These are phyloP conservation scores for Coemansia sp. DNA, from an alignment of 192 early-diverging fungal species.

Conservation along the genomic window DNA sequence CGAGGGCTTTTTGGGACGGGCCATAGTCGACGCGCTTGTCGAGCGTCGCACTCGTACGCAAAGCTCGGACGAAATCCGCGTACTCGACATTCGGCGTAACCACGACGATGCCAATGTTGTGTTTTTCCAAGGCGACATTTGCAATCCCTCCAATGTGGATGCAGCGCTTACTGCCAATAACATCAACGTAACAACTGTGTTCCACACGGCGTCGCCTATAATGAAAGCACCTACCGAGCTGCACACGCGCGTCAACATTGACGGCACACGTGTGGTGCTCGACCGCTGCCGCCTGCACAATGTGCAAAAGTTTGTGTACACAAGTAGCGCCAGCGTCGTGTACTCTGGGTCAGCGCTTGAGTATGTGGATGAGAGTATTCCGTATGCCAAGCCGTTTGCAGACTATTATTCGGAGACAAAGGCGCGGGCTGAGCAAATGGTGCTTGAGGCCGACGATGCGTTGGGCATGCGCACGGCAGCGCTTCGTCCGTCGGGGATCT, in stretches of 20 bases:
- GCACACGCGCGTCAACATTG: conserved; percentile 79
- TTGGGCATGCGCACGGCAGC: conserved; percentile 67
- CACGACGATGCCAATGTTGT: conserved; percentile 42
- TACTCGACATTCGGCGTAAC: conserved; percentile 78
- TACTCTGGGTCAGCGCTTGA: conserved; percentile 71
- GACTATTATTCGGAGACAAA: conserved; percentile 97
- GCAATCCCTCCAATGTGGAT: conserved; percentile 53
- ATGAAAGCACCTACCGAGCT: conserved; percentile 69
- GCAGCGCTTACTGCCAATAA: conserved; percentile 51
- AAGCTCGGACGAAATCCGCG: conserved; percentile 60
- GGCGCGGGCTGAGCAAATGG: conserved; percentile 69
- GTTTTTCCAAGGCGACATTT: conserved; percentile 65
- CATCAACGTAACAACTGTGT: conserved; percentile 65
- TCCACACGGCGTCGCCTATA: conserved; percentile 90
- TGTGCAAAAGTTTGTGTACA: conserved; percentile 78
- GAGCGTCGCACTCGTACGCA: conserved; percentile 33
- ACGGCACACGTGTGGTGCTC: conserved; percentile 86
- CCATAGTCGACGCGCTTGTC: conserved; percentile 75
- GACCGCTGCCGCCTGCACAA: conserved; percentile 63
- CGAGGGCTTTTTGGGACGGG: conserved; percentile 83
- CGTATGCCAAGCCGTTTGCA: conserved; percentile 71
- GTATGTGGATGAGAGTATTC: conserved; percentile 77
- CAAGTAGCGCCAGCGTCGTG: conserved; percentile 87
- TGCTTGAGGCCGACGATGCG: conserved; percentile 71
- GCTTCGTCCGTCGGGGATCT: conserved; percentile 87